Conservation (phyloP, 2,329 filamentous ascomycete species). For the Pestalotiopsis fici region DNA sequence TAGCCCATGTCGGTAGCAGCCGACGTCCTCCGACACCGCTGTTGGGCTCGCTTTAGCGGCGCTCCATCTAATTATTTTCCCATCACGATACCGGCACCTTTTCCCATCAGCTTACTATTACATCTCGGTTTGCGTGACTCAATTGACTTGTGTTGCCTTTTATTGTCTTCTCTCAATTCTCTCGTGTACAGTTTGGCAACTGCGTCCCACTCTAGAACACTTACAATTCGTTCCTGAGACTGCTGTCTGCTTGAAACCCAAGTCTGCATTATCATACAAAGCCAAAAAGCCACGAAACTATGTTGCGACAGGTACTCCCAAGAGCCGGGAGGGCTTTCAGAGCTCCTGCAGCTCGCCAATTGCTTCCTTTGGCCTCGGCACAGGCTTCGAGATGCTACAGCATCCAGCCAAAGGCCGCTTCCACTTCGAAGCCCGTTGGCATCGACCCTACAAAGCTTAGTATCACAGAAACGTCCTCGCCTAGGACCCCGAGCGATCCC, state of each 20-base stretch:
- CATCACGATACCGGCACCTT: not conserved
- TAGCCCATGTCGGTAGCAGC: not conserved
- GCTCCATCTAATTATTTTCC: constrained; percentile 3
- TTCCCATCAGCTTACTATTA: not conserved
- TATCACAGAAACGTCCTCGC: constrained; percentile 73
- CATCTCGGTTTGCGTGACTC: not conserved
- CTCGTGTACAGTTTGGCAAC: not conserved
- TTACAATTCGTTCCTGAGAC: not conserved
- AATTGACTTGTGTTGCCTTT: not conserved
- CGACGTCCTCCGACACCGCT: constrained; percentile 1
- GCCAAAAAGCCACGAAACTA: constrained; percentile 19
- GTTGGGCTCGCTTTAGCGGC: constrained; percentile 7
- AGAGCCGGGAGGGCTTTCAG: constrained; percentile 39
- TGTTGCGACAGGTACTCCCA: constrained; percentile 48
- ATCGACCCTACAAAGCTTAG: constrained; percentile 78
- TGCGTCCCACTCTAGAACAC: not conserved
- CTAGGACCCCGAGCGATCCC: constrained; percentile 72
- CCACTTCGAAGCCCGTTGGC: constrained; percentile 56
- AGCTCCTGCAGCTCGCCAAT: constrained; percentile 25
- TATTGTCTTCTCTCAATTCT: not conserved
- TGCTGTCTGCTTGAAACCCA: not conserved
- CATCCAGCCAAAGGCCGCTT: constrained; percentile 51
- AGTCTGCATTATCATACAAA: not conserved
- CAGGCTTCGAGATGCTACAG: constrained; percentile 49
- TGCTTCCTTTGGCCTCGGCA: constrained; percentile 32